A percentile compares a stretch with the other conserved stretches of the same genome.
Conservation (phyloP, 2,329 filamentous ascomycete species). For the Fusarium nematophilum region DNA sequence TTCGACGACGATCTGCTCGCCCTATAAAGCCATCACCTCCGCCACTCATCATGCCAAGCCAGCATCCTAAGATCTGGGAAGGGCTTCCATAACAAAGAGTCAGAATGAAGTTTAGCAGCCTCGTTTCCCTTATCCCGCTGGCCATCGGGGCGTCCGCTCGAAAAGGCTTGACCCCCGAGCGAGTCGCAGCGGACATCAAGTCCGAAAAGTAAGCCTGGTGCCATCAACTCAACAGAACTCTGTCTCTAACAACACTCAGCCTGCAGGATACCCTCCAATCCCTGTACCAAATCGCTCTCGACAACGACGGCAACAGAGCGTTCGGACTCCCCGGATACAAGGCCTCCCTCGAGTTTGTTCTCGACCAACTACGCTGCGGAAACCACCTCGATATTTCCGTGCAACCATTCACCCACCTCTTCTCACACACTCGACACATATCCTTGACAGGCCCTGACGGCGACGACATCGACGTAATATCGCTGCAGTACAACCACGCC, state of each 20-base stretch:
- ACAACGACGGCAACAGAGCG: slow-evolving; percentile 18
- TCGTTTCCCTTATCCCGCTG: background rate
- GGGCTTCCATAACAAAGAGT: background rate
- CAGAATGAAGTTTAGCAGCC: slow-evolving; percentile 10
- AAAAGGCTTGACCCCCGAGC: slow-evolving; percentile 18
- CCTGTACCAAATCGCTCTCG: slow-evolving; percentile 18
- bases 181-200: slow-evolving; percentile 18
- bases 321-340: slow-evolving; percentile 31
- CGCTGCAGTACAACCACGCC: slow-evolving; percentile 55
- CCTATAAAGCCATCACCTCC: background rate
- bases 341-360: slow-evolving; percentile 24
- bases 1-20: too few relatives aligned
- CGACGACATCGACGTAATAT: slow-evolving; percentile 33
- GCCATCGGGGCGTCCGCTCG: background rate
- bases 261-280: slow-evolving; percentile 2
- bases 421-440: slow-evolving; percentile 16
- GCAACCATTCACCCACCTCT: slow-evolving; percentile 25
- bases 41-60: too few relatives aligned
- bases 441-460: slow-evolving; percentile 13
- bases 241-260: background rate
- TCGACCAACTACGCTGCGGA: background rate
- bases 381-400: slow-evolving; percentile 13
- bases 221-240: rapidly evolving
- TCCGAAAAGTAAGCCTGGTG: slow-evolving; percentile 5
- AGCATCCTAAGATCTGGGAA: too few relatives aligned